Conservation (phyloP, 176 grass and related monocot species). For the Paspalum notatum region DNA sequence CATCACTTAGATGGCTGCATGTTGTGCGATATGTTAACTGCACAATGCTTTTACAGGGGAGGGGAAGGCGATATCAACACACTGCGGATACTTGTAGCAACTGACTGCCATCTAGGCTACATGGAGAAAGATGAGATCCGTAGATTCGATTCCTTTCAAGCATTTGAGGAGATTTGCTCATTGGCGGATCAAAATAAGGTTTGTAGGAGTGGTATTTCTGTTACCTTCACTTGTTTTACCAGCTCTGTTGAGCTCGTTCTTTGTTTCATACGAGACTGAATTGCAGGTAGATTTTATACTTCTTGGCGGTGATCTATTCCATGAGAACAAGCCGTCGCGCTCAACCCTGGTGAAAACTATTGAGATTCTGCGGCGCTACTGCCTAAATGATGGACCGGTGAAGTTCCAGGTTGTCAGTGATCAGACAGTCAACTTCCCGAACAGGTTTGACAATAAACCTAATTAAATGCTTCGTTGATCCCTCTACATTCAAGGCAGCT, state of each 20-base stretch:
- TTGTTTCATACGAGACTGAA: background rate
- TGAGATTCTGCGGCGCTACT: slow-evolving; percentile 71
- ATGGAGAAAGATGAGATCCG: slow-evolving; percentile 98
- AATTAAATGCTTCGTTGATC: background rate
- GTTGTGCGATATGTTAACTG: background rate
- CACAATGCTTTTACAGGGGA: slow-evolving; percentile 24
- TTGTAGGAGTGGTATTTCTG: slow-evolving; percentile 18
- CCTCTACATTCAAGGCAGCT: background rate
- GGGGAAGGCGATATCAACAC: slow-evolving; percentile 32
- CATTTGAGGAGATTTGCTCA: slow-evolving; percentile 91
- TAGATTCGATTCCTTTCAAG: slow-evolving; percentile 84
- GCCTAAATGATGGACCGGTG: slow-evolving; percentile 63
- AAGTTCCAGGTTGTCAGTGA: slow-evolving; percentile 87
- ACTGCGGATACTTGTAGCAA: slow-evolving; percentile 68
- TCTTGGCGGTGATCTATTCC: slow-evolving; percentile 84
- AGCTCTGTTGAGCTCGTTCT: background rate
- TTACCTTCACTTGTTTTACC: background rate
- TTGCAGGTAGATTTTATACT: slow-evolving; percentile 82
- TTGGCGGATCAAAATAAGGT: slow-evolving; percentile 85
- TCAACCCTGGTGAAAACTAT: slow-evolving; percentile 78
- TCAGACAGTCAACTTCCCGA: slow-evolving; percentile 66
- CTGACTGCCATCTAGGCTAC: slow-evolving; percentile 91
- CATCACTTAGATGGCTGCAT: background rate
- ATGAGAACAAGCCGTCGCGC: slow-evolving; percentile 85
- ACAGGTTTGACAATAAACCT: slow-evolving; percentile 2